Evolutionary conservation across 2,329 filamentous ascomycete genomes (phyloP), one percentile per base, ranked within the genome.

Genomic region (Apiospora kogelbergensis): DNA sequence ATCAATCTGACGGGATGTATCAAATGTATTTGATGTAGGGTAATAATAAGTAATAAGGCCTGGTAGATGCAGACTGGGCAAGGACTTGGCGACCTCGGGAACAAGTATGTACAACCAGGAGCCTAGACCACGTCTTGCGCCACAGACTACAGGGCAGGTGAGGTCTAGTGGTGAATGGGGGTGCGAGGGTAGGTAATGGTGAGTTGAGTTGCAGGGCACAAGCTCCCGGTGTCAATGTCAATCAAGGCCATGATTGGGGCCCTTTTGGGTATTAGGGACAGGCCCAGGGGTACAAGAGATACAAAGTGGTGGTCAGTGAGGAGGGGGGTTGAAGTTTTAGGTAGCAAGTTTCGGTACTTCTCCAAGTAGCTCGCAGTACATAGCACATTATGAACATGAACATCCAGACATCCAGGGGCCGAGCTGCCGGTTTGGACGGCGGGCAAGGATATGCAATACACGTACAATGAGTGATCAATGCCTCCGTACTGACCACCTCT

Each of bases 1-100:
- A 60, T 60, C 53, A 37, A 60, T 60, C 53, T 37, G 53, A 26
- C 24, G 46, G 53, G 53, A 60, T 37, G 53, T 60, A 60, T 60
- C 53, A 37, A 37, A 60, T 60, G 53, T 60, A 60, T 60, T 22
- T 60, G 53, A 37, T 60, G 53, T 60, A 33, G 33, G 63, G 63
- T 42, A 65, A 65, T 63, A 30, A 33, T 30, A 33, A 33, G 37
- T 42, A 42, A 42, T 13, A 42, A 42, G 40, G 40, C 30, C 30
- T 26, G 41, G 63, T 30, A 65, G 63, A 45, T 45, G 63, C 33
- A 45, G 63, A 65, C 63, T 30, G 63, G 63, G 44, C 41, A 33
- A 45, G 41, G 63, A 65, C 63, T 44, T 66, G 65, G 65, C 65
- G 65, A 66, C 44, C 44, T 66, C 65, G 65, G 65, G 65, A 66